Conservation (phyloP, 352 stramenopile species). For the Phytopythium aichiense region DNA sequence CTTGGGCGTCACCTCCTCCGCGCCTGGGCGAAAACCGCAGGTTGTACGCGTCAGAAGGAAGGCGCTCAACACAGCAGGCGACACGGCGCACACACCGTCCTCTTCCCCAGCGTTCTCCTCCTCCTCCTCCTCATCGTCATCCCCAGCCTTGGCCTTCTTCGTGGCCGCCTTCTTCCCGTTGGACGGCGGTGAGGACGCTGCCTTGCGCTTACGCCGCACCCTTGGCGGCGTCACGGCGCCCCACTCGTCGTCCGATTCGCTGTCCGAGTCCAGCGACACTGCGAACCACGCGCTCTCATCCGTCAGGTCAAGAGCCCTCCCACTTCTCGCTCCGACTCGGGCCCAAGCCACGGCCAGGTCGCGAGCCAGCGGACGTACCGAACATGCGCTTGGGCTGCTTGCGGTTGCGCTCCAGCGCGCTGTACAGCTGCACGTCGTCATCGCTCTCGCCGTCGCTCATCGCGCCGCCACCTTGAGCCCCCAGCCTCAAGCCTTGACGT, state of each 20-base stretch:
- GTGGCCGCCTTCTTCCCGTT: conserved; percentile 13
- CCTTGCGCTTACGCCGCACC: conserved; percentile 8
- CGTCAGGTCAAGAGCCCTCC: not conserved
- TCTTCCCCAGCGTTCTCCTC: conserved; percentile 6
- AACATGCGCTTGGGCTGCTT: conserved; percentile 36
- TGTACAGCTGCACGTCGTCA: conserved; percentile 67
- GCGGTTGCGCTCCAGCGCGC: conserved; percentile 53
- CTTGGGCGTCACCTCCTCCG: not conserved
- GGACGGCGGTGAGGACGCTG: conserved; percentile 8
- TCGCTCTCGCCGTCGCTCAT: conserved; percentile 59
- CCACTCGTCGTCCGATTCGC: conserved; percentile 12
- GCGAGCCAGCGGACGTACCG: not conserved
- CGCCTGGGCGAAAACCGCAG: not conserved
- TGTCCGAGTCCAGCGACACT: conserved; percentile 36
- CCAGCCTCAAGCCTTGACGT: no score
- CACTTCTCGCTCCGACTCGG: not conserved
- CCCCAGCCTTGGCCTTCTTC: not conserved
- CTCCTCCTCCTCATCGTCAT: not conserved
- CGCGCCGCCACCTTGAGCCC: not conserved
- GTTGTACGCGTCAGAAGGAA: not conserved
- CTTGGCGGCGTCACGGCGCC: conserved; percentile 14
- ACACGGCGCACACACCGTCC: conserved; percentile 10
- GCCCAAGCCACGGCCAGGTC: no score
- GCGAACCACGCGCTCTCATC: not conserved
- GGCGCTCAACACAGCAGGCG: not conserved